These are phyloP conservation scores for Mycotypha africana DNA, from an alignment of 371 early-diverging fungal species.

Conservation along the genomic window DNA sequence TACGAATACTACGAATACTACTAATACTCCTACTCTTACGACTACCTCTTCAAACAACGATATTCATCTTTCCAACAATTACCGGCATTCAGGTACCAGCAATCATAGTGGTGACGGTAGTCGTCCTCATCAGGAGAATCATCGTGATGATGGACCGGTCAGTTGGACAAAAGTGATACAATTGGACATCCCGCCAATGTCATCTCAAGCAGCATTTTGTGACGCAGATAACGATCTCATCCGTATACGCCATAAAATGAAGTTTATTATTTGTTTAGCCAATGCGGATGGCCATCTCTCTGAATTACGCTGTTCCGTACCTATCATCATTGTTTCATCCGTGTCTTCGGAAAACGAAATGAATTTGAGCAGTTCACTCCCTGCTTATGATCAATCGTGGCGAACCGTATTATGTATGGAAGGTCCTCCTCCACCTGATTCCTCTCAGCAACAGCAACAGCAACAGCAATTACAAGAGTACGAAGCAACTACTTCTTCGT, in stretches of 20 bases:
- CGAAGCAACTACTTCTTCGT: too few species aligned
- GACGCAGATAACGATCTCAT: constrained; percentile 42
- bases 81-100: too few species aligned
- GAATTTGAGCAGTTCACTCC: constrained; percentile 21
- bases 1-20: too few species aligned
- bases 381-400: constrained; percentile 35
- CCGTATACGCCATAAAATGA: constrained; percentile 35
- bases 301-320: constrained; percentile 36
- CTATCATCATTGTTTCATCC: constrained; percentile 29
- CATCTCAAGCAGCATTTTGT: constrained; percentile 27
- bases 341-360: constrained; percentile 23
- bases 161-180: constrained; percentile 16
- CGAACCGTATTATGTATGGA: constrained; percentile 20
- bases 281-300: constrained; percentile 34
- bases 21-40: too few species aligned
- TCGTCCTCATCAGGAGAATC: not conserved
- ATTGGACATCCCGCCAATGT: constrained; percentile 25
- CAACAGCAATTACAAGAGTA: not conserved
- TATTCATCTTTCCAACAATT: too few species aligned
- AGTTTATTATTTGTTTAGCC: constrained; percentile 28
- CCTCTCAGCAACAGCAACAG: not conserved
- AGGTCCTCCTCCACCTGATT: not conserved
- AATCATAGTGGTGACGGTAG: too few species aligned
- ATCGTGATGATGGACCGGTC: not conserved
- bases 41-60: too few species aligned